Conservation (phyloP, 805 yeast genomes). For the Cyberlindnera bimundalis region DNA sequence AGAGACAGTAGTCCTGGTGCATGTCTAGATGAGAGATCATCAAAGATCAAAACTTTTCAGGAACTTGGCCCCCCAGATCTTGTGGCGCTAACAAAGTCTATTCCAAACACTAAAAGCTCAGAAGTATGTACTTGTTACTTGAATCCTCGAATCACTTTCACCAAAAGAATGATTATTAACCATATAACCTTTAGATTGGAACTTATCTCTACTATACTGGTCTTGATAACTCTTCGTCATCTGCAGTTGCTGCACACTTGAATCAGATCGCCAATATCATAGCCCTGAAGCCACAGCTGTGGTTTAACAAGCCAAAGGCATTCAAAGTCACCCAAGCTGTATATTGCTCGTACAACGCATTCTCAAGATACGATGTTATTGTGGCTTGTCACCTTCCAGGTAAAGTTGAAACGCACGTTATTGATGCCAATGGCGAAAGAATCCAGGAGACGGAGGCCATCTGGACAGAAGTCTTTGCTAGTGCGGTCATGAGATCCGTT, state of each 20-base stretch:
- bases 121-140: conserved; percentile 15
- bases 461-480: conserved; percentile 52
- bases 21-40: conserved; percentile 61
- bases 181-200: conserved; percentile 39
- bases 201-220: conserved; percentile 76
- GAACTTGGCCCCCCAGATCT: conserved; percentile 80
- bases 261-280: conserved; percentile 66
- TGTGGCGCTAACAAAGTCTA: conserved; percentile 48
- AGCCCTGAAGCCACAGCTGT: conserved; percentile 57
- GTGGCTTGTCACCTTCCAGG: conserved; percentile 79
- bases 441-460: conserved; percentile 46
- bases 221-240: conserved; percentile 69
- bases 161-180: conserved; percentile 9
- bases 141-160: too few species aligned
- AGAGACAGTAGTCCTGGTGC: conserved; percentile 56
- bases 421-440: conserved; percentile 45
- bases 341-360: conserved; percentile 71
- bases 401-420: conserved; percentile 52
- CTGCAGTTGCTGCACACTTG: conserved; percentile 73
- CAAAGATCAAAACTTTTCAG: conserved; percentile 51
- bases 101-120: conserved; percentile 54
- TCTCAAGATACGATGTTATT: conserved; percentile 61
- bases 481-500: conserved; percentile 73
- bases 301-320: conserved; percentile 75
- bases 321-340: conserved; percentile 72